These are phyloP conservation scores for Xylaria venustula DNA, from an alignment of 495 filamentous ascomycete genomes.

Conservation along the genomic window DNA sequence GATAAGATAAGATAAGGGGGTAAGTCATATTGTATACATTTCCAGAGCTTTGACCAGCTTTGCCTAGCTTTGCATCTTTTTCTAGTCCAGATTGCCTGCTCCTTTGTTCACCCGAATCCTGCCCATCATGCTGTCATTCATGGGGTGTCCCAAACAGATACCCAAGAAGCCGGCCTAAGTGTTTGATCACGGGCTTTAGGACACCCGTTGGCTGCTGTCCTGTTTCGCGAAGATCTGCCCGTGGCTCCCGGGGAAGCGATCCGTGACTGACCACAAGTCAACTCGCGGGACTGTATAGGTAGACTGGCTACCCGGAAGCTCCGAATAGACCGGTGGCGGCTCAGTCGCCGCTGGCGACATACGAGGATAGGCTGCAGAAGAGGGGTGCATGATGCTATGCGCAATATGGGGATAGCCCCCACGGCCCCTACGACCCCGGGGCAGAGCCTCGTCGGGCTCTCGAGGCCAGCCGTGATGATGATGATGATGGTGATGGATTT, in stretches of 20 bases:
- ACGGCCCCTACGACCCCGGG: background rate
- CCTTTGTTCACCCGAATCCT: background rate
- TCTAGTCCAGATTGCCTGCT: background rate
- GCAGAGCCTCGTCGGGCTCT: background rate
- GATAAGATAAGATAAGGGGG: background rate
- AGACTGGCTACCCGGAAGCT: background rate
- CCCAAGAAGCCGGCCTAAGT: background rate
- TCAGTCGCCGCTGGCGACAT: background rate
- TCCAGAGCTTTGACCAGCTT: background rate
- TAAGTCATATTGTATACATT: background rate
- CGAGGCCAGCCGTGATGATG: background rate
- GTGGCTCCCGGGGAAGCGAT: background rate
- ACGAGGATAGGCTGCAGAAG: background rate
- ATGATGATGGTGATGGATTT: constrained; percentile 3
- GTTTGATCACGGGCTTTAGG: background rate
- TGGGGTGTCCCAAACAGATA: background rate
- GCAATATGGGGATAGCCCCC: background rate
- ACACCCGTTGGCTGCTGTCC: background rate
- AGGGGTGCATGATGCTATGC: background rate
- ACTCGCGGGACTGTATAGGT: background rate
- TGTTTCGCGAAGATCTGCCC: background rate
- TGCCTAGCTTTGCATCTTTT: background rate
- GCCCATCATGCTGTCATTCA: background rate
- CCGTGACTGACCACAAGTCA: background rate
- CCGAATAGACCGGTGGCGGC: constrained; percentile 1